These are phyloP conservation scores for Serendipita sp. DNA, from an alignment of 768 basidiomycete genomes.

Conservation along the genomic window DNA sequence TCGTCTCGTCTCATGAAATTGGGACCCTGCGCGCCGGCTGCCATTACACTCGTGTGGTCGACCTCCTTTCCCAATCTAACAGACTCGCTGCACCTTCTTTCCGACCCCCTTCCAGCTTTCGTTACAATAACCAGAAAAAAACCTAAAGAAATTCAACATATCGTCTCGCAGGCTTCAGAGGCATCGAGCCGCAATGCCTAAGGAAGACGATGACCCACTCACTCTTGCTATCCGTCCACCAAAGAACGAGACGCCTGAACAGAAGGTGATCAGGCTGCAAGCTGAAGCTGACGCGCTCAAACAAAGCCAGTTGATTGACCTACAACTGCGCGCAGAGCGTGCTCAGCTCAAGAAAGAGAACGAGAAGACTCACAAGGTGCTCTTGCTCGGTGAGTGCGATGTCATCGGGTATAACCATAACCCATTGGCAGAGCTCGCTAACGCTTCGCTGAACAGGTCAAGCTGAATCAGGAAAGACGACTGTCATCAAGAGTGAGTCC, in stretches of 20 bases:
- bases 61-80: too few species aligned
- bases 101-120: too few species aligned
- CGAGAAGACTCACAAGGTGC: conserved; percentile 37
- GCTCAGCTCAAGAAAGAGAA: conserved; percentile 35
- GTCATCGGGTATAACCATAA: background rate
- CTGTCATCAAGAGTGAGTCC: conserved; percentile 34
- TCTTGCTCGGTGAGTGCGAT: background rate
- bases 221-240: conserved; percentile 52
- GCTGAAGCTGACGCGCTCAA: conserved; percentile 58
- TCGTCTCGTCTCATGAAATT: too few species aligned
- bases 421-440: background rate
- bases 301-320: conserved; percentile 63
- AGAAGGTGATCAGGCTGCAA: conserved; percentile 47
- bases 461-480: conserved; percentile 54
- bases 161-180: background rate
- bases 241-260: conserved; percentile 47
- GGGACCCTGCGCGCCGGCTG: too few species aligned
- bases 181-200: background rate
- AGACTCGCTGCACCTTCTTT: too few species aligned
- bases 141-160: too few species aligned
- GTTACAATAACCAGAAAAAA: too few species aligned
- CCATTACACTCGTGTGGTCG: too few species aligned
- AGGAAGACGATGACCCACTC: conserved; percentile 40
- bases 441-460: conserved; percentile 27
- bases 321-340: conserved; percentile 52